Conservation (phyloP, 202 grass and related monocot genomes). For the Dendrocalamus latiflorus region DNA sequence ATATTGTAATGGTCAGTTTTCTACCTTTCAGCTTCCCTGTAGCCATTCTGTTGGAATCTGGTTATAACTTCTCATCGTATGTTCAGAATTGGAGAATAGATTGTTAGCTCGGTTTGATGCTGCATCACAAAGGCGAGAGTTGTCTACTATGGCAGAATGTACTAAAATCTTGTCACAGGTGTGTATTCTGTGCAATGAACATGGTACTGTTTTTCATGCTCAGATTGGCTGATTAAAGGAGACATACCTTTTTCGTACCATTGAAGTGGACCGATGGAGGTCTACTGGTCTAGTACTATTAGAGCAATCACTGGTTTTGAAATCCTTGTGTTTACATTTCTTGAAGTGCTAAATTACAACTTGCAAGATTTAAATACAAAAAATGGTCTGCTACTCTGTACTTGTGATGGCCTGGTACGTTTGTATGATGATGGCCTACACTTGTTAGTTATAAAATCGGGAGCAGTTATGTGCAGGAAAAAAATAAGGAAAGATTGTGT, state of each 20-base stretch:
- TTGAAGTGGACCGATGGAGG: no score
- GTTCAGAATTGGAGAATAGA: no score
- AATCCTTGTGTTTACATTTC: constrained; percentile 13
- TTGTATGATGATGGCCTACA: not conserved
- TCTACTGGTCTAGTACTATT: not conserved
- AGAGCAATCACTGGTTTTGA: not conserved
- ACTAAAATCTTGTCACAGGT: constrained; percentile 99
- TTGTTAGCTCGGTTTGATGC: no score
- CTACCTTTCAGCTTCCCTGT: no score
- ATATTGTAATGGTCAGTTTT: no score
- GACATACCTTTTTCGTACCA: not conserved
- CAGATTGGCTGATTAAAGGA: constrained; percentile 2
- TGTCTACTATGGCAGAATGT: constrained; percentile 97
- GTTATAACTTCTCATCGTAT: no score
- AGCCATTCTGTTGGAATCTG: no score
- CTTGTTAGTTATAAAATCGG: not conserved
- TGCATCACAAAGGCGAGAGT: no score
- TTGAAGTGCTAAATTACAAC: not conserved
- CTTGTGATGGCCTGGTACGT: not conserved
- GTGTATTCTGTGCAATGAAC: constrained; percentile 19
- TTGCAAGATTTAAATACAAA: not conserved
- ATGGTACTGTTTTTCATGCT: constrained; percentile 2
- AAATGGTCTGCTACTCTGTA: not conserved
- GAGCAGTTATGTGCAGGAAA: not conserved
- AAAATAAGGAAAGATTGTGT: constrained; percentile 1